Base-by-base conservation (phyloP, 768 basidiomycete genomes). In the Kwoniella europaea region DNA sequence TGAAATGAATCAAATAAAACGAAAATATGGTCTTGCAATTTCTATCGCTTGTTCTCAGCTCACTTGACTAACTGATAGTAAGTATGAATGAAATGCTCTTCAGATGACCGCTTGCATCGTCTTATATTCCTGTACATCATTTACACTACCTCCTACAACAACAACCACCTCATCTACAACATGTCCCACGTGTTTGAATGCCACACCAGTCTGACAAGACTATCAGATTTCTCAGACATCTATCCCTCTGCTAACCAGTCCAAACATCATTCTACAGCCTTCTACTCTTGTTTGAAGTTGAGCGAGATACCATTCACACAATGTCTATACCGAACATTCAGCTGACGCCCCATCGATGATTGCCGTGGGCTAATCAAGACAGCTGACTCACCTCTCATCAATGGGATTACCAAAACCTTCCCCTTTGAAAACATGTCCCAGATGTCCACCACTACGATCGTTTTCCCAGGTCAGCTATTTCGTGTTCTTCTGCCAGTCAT, bases 361-460 rank as follows among this genome's bases (percentile, higher is more conserved):
- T n/a, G n/a, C n/a, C n/a, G n/a, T n/a, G n/a, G n/a, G n/a, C n/a
- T n/a, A n/a, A n/a, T n/a, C n/a, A n/a, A n/a, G n/a, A n/a, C n/a
- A n/a, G n/a, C 55, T 56, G 62, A 74, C 71, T 69, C 62, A 73
- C 76, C 77, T 27, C 72, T 78, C 76, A 55, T 68, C 81, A 91
- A 92, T 93, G 3, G 93, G 93, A 0, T 89, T 93, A 5, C 84
- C 67, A 84, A 88, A 94, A 1, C 91, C 91, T 84, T 96, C 94
- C 46, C 94, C 94, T 71, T 92, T 92, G 88, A 98, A 98, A 52
- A 98, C 92, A 80, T 98, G 94, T 4, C 95, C 95, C 5, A 98
- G 87, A 82, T 98, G 95, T 0, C 94, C 93, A 10, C 92, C 93
- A 57, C 79, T 76, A 63, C n/a, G 18, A 63, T 50, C 15, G 16